These are phyloP conservation scores for Lagerstroemia speciosa DNA, from an alignment of 345 rosid species.

Conservation along the genomic window DNA sequence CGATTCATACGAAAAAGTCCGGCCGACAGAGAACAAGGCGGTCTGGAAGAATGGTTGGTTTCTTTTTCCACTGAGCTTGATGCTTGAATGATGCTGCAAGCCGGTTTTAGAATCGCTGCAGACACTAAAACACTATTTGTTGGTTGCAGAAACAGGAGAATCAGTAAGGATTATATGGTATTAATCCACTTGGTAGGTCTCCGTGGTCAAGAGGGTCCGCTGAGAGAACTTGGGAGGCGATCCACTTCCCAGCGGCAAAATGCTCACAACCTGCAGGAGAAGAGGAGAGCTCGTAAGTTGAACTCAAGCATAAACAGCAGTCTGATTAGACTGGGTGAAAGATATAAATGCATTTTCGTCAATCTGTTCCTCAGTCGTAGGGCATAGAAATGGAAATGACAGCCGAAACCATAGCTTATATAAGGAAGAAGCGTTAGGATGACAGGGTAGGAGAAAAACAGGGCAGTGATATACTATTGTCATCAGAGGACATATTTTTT, in stretches of 20 bases:
- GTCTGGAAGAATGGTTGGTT: not conserved
- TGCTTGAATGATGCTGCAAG: not conserved
- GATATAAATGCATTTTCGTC: not conserved
- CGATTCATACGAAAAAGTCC: not conserved
- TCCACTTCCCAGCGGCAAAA: conserved; percentile 66
- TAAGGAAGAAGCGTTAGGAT: not conserved
- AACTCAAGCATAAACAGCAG: not conserved
- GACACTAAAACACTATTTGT: not conserved
- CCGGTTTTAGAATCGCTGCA: not conserved
- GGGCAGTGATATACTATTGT: not conserved
- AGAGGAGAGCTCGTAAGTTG: not conserved
- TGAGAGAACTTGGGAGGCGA: conserved; percentile 71
- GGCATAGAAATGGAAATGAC: not conserved
- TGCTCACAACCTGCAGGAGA: conserved; percentile 47
- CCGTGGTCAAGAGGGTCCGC: conserved; percentile 65
- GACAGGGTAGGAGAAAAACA: not conserved
- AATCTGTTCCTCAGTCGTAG: not conserved
- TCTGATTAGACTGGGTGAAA: not conserved
- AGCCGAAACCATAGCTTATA: not conserved
- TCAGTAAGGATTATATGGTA: not conserved
- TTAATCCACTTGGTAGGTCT: conserved; percentile 78
- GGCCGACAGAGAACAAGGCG: not conserved
- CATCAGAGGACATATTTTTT: not conserved
- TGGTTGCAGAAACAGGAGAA: not conserved
- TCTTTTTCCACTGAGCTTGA: not conserved